Percentiles rank a stretch among this genome's conserved stretches.
Evolutionary conservation across 345 rosid species (phyloP).

Genomic region (Citrus sinensis): DVS_A1.0 CM039169.1:7485001-7485500

Average conservation of each 20-base stretch:
- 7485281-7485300: constrained; percentile 88
- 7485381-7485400: constrained; percentile 88
- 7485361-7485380: constrained; percentile 31
- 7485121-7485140: background rate
- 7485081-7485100: background rate
- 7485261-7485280: constrained; percentile 78
- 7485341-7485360: constrained; percentile 13
- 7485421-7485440: constrained; percentile 90
- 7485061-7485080: background rate
- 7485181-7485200: constrained; percentile 4
- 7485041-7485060: background rate
- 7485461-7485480: background rate
- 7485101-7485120: background rate
- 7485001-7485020: background rate
- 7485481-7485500: background rate
- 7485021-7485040: background rate
- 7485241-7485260: constrained; percentile 65
- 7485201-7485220: constrained; percentile 4
- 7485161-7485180: background rate
- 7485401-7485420: constrained; percentile 95
- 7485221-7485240: constrained; percentile 70
- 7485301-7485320: constrained; percentile 47
- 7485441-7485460: constrained; percentile 74
- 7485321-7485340: constrained; percentile 8
- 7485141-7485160: background rate